Conservation (phyloP, 306 rosid species). For the Trifolium pratense region DNA sequence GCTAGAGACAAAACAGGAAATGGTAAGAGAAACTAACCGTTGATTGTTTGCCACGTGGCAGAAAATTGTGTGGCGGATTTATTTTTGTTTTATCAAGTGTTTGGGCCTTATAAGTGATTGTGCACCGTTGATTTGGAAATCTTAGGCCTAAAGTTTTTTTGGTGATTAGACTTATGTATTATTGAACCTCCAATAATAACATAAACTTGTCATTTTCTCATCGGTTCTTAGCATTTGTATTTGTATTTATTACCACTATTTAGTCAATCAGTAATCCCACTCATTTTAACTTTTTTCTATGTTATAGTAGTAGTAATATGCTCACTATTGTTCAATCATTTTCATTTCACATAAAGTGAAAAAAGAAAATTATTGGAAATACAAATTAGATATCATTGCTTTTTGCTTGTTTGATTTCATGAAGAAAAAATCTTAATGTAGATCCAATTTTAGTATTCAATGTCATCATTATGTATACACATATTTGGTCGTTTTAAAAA, state of each 20-base stretch:
- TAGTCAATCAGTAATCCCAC: slow-evolving; percentile 8
- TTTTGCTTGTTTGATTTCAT: background rate
- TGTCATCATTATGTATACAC: background rate
- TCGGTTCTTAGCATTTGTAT: slow-evolving; percentile 10
- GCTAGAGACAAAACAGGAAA: slow-evolving; percentile 37
- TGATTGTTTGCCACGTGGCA: slow-evolving; percentile 57
- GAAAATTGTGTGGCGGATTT: slow-evolving; percentile 32
- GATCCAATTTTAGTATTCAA: background rate
- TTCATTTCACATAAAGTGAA: background rate
- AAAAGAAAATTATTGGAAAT: background rate
- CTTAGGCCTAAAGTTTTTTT: background rate
- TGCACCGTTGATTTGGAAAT: slow-evolving; percentile 38
- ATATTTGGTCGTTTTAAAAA: background rate
- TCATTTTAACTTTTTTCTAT: background rate
- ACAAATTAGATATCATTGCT: background rate
- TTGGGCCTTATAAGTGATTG: slow-evolving; percentile 28
- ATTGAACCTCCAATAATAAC: slow-evolving; percentile 6
- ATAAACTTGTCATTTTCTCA: slow-evolving; percentile 35
- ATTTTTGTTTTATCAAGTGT: slow-evolving; percentile 57
- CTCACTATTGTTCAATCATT: background rate
- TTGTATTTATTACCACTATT: background rate
- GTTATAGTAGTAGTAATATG: background rate
- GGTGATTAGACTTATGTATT: background rate
- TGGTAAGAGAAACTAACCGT: slow-evolving; percentile 36
- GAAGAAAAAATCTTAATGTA: background rate